A percentile compares a stretch with the other conserved stretches of the same genome.
Evolutionary conservation across 495 filamentous ascomycete genomes (phyloP).

Genomic region (Penicillium pulvis): DNA sequence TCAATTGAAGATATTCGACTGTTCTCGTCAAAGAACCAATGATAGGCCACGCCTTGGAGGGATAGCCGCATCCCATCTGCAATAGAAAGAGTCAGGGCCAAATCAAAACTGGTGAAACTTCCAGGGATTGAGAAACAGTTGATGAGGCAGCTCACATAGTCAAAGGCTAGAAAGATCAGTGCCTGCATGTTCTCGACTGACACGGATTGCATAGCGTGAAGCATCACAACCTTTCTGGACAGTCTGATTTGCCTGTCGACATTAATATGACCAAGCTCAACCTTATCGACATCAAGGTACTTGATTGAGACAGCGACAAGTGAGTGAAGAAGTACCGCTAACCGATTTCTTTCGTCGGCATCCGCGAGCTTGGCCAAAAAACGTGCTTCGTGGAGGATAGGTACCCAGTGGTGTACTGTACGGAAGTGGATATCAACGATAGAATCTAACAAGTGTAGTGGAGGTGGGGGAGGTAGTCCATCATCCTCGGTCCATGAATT

Average conservation of each 20-base stretch:
- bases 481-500: background rate
- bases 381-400: background rate
- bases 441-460: background rate
- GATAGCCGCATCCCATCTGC: constrained; percentile 28
- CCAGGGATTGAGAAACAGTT: background rate
- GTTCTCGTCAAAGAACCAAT: constrained; percentile 29
- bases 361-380: background rate
- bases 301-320: background rate
- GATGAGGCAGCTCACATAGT: constrained; percentile 21
- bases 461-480: background rate
- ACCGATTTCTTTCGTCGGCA: background rate
- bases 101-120: too few relatives aligned
- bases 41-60: constrained; percentile 32
- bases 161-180: constrained; percentile 29
- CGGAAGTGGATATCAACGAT: background rate
- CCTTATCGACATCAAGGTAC: background rate
- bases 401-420: background rate
- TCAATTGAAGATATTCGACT: constrained; percentile 31
- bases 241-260: background rate
- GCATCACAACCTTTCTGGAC: background rate
- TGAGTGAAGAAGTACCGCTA: background rate
- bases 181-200: constrained; percentile 35
- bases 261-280: background rate
- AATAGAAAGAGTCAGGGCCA: background rate
- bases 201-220: constrained; percentile 24